Evolutionary conservation across 768 basidiomycete species (phyloP).

Genomic region (Amanita pseudoporphyria): DNA sequence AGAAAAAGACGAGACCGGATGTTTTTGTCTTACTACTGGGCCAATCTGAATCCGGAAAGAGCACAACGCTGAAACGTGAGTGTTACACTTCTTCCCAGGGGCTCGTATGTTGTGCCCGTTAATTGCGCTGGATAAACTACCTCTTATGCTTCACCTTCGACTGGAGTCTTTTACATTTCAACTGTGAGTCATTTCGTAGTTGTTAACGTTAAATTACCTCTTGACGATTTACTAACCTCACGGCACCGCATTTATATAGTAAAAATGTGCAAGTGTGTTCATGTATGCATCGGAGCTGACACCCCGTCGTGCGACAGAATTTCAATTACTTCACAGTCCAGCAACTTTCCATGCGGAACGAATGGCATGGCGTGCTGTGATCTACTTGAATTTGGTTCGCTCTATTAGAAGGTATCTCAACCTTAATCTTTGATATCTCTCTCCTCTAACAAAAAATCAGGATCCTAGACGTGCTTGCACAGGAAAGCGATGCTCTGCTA

Average conservation of each 20-base stretch:
- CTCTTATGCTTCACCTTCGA: no score
- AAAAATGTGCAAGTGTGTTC: neutral
- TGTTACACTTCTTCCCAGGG: slow-evolving; percentile 14
- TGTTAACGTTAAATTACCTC: no score
- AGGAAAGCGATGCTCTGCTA: slow-evolving; percentile 42
- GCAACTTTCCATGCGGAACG: slow-evolving; percentile 71
- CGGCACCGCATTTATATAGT: no score
- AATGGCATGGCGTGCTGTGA: slow-evolving; percentile 79
- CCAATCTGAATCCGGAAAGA: slow-evolving; percentile 87
- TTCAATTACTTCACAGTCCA: slow-evolving; percentile 73
- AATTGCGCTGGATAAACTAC: neutral
- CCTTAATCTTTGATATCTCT: slow-evolving; percentile 7
- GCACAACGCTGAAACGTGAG: slow-evolving; percentile 84
- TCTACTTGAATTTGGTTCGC: slow-evolving; percentile 81
- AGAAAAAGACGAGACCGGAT: slow-evolving; percentile 48
- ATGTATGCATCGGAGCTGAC: slow-evolving; percentile 5
- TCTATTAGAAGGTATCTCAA: slow-evolving; percentile 57
- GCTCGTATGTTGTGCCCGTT: neutral
- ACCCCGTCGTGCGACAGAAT: slow-evolving; percentile 39
- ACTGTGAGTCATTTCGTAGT: no score
- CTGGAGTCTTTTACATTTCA: no score
- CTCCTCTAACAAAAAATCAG: slow-evolving; percentile 23
- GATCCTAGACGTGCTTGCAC: slow-evolving; percentile 65
- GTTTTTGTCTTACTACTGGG: slow-evolving; percentile 75
- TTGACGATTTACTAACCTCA: no score